Evolutionary conservation across 1,139 yeast species (phyloP).

Genomic region (Scheffersomyces titani): DNA sequence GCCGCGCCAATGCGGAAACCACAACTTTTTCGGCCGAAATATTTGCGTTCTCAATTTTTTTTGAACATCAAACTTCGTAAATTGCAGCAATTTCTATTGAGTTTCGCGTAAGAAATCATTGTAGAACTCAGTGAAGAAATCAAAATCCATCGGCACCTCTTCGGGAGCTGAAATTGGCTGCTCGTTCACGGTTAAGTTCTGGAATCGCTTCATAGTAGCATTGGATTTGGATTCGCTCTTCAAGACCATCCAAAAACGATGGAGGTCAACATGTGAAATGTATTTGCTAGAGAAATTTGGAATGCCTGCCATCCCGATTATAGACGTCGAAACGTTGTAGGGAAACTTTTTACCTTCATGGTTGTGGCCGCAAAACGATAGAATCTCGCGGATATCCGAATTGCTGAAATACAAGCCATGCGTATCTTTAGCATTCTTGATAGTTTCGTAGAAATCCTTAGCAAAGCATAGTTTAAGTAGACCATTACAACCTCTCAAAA

Average conservation of each 20-base stretch:
- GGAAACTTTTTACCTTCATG: not conserved
- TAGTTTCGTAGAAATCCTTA: not conserved
- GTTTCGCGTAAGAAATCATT: not conserved
- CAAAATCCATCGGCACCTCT: not conserved
- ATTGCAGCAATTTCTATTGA: not conserved
- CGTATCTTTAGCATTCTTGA: not conserved
- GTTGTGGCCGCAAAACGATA: not conserved
- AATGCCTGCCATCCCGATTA: not conserved
- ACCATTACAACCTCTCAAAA: not conserved
- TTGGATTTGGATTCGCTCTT: not conserved
- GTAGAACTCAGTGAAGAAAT: not conserved
- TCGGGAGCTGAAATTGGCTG: not conserved
- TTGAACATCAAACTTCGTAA: not conserved
- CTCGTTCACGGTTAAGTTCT: not conserved
- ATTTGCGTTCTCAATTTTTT: no score
- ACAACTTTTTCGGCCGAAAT: not conserved
- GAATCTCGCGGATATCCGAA: not conserved
- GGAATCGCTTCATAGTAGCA: not conserved
- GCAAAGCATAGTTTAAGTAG: not conserved
- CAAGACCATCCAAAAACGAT: not conserved
- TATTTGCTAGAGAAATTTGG: not conserved
- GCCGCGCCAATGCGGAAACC: not conserved
- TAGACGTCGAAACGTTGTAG: not conserved
- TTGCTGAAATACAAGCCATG: not conserved
- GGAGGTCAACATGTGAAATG: not conserved